Percentiles rank a stretch among this genome's conserved stretches.
Conservation (phyloP, 2,329 filamentous ascomycete species). For the Apiospora arundinis region DNA sequence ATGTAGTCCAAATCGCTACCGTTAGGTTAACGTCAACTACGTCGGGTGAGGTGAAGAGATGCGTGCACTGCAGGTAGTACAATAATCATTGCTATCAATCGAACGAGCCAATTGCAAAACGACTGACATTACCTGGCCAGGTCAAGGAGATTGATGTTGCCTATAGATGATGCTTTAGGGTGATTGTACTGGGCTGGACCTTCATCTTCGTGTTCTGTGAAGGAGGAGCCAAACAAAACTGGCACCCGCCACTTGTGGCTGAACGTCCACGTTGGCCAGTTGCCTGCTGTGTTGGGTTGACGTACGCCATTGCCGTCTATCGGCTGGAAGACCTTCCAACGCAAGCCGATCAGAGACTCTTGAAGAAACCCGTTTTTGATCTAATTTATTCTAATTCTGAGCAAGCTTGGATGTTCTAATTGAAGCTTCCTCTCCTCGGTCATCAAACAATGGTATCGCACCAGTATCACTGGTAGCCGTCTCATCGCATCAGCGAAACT, state of each 20-base stretch:
- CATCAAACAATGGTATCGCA: not conserved
- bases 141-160: not conserved
- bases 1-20: not conserved
- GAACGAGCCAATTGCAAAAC: not conserved
- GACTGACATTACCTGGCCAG: not conserved
- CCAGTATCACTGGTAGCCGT: not conserved
- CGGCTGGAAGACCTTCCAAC: slow-evolving; percentile 14
- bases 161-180: not conserved
- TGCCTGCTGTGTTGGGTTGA: slow-evolving; percentile 2
- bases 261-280: slow-evolving; percentile 16
- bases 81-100: not conserved
- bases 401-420: not conserved
- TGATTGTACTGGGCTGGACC: not conserved
- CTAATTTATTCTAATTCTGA: not conserved
- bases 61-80: not conserved
- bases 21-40: not conserved
- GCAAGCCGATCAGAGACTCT: not conserved
- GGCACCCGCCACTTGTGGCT: slow-evolving; percentile 15
- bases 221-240: not conserved
- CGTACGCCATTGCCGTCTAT: slow-evolving; percentile 18
- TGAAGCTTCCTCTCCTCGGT: not conserved
- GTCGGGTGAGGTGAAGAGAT: not conserved
- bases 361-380: not conserved
- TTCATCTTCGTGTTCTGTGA: not conserved
- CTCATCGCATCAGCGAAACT: not conserved